Percentiles rank a stretch among this genome's conserved stretches.
phyloP scores from a whole-genome alignment of 306 rosid species.

The Prunus fruticosa region DNA sequence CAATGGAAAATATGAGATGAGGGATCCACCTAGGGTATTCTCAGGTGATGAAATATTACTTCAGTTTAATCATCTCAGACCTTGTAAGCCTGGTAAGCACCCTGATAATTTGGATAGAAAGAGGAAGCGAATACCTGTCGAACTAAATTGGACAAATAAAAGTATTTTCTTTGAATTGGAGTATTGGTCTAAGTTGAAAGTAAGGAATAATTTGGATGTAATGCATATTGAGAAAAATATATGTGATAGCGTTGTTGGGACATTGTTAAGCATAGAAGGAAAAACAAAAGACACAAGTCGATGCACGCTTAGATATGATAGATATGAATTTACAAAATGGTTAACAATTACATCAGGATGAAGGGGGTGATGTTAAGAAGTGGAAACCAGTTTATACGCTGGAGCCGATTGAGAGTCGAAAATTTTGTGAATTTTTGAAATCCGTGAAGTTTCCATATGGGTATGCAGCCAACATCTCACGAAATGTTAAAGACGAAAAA shows the following conservation, averaged over 20 bases:
- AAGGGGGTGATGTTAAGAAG: no score
- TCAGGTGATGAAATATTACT: background rate
- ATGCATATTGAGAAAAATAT: background rate
- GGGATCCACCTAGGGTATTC: background rate
- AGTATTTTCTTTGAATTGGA: constrained; percentile 1
- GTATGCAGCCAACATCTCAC: background rate
- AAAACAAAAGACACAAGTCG: background rate
- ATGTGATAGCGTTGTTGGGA: background rate
- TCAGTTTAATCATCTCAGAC: background rate
- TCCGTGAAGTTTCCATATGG: no score
- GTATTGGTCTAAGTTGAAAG: background rate
- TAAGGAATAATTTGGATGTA: constrained; percentile 5
- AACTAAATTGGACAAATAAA: background rate
- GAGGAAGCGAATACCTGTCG: no score
- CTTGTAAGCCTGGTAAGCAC: background rate
- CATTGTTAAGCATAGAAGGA: background rate
- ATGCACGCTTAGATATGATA: background rate
- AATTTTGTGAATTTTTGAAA: no score
- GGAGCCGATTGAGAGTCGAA: background rate
- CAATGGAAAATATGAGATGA: background rate
- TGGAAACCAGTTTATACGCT: background rate
- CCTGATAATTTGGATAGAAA: background rate
- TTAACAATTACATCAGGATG: no score
- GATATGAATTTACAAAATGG: no score
- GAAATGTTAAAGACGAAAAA: background rate